Evolutionary conservation across 2,329 filamentous ascomycete species (phyloP).

Genomic region (Claviceps sp.): DNA sequence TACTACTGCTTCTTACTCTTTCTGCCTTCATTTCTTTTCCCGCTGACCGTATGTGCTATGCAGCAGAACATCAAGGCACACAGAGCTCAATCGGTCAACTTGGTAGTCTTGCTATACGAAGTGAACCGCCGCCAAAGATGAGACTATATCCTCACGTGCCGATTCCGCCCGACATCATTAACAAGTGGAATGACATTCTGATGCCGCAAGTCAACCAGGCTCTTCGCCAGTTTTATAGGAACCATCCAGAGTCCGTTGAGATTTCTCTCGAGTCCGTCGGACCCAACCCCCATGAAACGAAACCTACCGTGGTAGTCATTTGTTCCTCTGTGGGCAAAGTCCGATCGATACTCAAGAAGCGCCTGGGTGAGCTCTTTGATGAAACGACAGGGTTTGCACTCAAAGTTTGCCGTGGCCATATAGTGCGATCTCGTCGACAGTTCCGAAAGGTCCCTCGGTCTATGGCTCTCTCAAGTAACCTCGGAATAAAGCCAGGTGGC

Average conservation of each 20-base stretch:
- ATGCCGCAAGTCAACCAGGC: slow-evolving; percentile 64
- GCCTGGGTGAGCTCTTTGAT: slow-evolving; percentile 53
- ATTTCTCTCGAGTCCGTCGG: slow-evolving; percentile 67
- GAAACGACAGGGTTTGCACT: slow-evolving; percentile 47
- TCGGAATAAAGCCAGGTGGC: slow-evolving; percentile 7
- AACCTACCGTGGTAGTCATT: slow-evolving; percentile 63
- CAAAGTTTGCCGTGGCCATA: slow-evolving; percentile 58
- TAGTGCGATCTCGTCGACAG: slow-evolving; percentile 45
- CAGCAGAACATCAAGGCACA: neutral
- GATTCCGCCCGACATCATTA: slow-evolving; percentile 46
- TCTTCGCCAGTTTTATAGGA: slow-evolving; percentile 56
- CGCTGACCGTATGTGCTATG: neutral
- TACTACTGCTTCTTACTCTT: too few relatives aligned
- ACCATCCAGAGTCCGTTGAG: slow-evolving; percentile 63
- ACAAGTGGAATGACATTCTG: slow-evolving; percentile 57
- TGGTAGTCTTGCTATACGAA: slow-evolving; percentile 9
- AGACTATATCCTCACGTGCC: slow-evolving; percentile 47
- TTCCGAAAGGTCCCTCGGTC: slow-evolving; percentile 17
- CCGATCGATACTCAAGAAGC: slow-evolving; percentile 55
- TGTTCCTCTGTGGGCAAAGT: slow-evolving; percentile 65
- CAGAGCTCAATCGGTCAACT: slow-evolving; percentile 2
- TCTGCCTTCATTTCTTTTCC: neutral
- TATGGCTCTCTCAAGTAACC: slow-evolving; percentile 13
- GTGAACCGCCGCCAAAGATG: slow-evolving; percentile 26
- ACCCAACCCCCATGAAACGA: slow-evolving; percentile 49